phyloP scores from a whole-genome alignment of 305 asterid genomes.

The Fraxinus greggii region DNA sequence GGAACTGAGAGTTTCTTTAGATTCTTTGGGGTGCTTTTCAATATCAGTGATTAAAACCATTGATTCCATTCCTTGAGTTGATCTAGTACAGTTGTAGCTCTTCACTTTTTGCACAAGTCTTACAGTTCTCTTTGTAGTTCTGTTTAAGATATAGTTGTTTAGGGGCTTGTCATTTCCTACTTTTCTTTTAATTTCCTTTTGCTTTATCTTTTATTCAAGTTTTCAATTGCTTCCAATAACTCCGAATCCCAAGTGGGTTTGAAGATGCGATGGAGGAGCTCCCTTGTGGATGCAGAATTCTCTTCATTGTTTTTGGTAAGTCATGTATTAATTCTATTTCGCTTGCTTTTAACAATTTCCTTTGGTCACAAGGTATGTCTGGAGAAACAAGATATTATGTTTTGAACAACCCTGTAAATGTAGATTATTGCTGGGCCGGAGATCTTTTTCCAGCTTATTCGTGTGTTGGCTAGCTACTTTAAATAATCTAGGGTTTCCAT shows the following conservation, averaged over 20 bases:
- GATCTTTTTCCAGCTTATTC: not conserved
- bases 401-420: not conserved
- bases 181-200: not conserved
- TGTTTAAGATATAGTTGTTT: not conserved
- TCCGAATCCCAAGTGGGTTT: not conserved
- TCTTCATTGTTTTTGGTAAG: not conserved
- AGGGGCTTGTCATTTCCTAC: not conserved
- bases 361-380: not conserved
- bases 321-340: not conserved
- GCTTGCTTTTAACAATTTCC: not conserved
- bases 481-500: not conserved
- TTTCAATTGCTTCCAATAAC: not conserved
- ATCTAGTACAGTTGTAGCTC: not conserved
- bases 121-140: not conserved
- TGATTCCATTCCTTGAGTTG: not conserved
- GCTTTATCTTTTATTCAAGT: not conserved
- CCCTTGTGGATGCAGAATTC: constrained; percentile 11
- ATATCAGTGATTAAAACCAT: not conserved
- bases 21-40: not conserved
- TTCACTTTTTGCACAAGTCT: not conserved
- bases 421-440: not conserved
- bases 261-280: not conserved
- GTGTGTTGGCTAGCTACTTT: not conserved
- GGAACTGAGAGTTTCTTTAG: not conserved
- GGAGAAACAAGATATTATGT: not conserved